Base-by-base conservation (phyloP, 371 early-diverging fungal species). In the Umbelopsis sp. region DNA sequence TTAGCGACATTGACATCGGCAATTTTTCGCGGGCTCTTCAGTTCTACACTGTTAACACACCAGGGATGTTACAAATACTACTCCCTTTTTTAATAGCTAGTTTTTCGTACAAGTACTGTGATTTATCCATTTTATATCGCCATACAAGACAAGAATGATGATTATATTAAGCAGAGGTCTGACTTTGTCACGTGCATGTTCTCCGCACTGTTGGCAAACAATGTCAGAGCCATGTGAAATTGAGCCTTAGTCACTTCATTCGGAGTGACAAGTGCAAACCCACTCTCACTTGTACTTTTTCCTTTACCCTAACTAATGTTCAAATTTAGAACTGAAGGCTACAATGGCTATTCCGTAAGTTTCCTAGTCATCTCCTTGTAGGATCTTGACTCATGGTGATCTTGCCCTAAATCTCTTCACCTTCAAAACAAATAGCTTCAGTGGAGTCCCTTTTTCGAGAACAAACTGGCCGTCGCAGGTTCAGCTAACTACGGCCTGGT, bases 401-500 rank as follows among this genome's bases (percentile, higher is more conserved):
- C 44, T 35, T 22, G 18, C 38, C 12, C 63, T 45, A 24, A 29
- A 64, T 66, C n/a, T 53, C 11, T 37, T 38, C 63, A 52, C 11
- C 63, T 24, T 14, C 12, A 10, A 38, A 41, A 41, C 41, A 41
- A 24, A 65, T 14, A 91, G 89, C 80, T 93, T 29, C 90, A 96
- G 82, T 97, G 92, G 87, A 94, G 92, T 75, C 97, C 98, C 1
- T 98, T 97, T 76, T 93, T 93, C 71, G 96, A 94, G 75, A 84
- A 91, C 72, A 88, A 92, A 65, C 72, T 97, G 18, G 97, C 98
- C 0, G 88, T 90, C 22, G 97, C 96, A 2, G 80, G 91, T n/a
- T 88, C 96, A 14, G 92, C 97, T 24, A 97, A 98, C 84, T 98
- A 91, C 83, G 98, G 98, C 12, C 86, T 98, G 7, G 96, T 95